Conservation (phyloP, 2,329 filamentous ascomycete genomes). For the Ophiocordyceps unilateralis region DNA sequence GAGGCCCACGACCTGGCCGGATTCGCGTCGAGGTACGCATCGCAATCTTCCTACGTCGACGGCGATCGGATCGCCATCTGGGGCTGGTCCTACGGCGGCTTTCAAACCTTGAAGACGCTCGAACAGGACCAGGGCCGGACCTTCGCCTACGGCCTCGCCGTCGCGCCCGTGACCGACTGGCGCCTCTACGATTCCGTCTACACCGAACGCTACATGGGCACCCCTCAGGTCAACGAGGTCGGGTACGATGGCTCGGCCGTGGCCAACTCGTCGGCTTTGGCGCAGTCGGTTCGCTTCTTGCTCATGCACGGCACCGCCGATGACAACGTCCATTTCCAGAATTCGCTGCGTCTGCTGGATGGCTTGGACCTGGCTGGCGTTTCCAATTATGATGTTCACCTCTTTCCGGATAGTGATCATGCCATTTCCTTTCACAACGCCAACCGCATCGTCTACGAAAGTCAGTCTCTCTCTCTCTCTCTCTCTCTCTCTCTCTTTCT, state of each 20-base stretch:
- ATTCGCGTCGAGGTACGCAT: constrained; percentile 50
- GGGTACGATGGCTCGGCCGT: constrained; percentile 69
- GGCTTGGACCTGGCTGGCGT: constrained; percentile 64
- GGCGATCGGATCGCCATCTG: constrained; percentile 72
- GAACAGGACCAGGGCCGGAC: constrained; percentile 79
- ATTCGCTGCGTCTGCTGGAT: constrained; percentile 75
- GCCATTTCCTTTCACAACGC: constrained; percentile 90
- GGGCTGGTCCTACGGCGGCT: constrained; percentile 97
- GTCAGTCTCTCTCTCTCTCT: constrained; percentile 32
- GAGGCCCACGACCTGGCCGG: constrained; percentile 60
- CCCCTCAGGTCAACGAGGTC: constrained; percentile 58
- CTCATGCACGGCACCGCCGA: constrained; percentile 94
- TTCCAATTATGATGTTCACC: constrained; percentile 90
- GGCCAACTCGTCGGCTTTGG: constrained; percentile 54
- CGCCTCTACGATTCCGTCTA: constrained; percentile 88
- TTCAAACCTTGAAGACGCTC: constrained; percentile 85
- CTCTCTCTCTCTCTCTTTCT: constrained; percentile 1
- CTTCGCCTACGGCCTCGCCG: constrained; percentile 94
- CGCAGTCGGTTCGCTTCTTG: constrained; percentile 68
- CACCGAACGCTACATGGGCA: constrained; percentile 95
- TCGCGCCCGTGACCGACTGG: constrained; percentile 98
- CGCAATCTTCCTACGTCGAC: constrained; percentile 52
- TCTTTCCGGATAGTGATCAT: constrained; percentile 94
- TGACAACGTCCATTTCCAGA: constrained; percentile 96
- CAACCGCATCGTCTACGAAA: constrained; percentile 80